These are phyloP conservation scores for Linum usitatissimum DNA, from an alignment of 345 rosid species.

Conservation along the genomic window DNA sequence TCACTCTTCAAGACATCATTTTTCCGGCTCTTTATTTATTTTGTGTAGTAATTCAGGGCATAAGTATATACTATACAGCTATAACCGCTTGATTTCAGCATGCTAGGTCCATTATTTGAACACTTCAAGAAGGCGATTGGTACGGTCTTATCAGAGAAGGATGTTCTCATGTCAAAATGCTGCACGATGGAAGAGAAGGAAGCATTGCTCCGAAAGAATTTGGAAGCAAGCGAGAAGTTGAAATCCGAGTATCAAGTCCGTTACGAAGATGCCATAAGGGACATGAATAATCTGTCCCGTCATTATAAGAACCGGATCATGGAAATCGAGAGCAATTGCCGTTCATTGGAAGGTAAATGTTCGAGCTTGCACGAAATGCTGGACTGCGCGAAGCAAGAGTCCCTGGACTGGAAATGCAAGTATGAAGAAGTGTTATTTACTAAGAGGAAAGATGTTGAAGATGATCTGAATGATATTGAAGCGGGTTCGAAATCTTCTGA, in stretches of 20 bases:
- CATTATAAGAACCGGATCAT: not conserved
- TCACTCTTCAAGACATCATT: not conserved
- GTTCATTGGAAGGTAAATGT: not conserved
- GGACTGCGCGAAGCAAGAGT: not conserved
- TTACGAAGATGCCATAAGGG: not conserved
- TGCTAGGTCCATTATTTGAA: not conserved
- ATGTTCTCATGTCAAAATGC: not conserved
- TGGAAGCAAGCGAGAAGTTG: not conserved
- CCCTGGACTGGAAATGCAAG: conserved; percentile 4
- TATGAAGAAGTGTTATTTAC: conserved; percentile 24
- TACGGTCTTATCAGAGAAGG: not conserved
- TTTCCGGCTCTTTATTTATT: not conserved
- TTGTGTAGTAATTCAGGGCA: not conserved
- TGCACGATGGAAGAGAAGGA: not conserved
- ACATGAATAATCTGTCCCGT: not conserved
- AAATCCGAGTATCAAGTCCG: not conserved
- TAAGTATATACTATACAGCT: not conserved
- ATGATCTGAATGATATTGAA: not conserved
- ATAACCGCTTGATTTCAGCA: not conserved
- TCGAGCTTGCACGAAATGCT: not conserved
- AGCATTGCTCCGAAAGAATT: not conserved
- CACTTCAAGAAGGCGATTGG: not conserved
- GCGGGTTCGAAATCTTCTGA: conserved; percentile 11
- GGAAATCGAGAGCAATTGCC: not conserved
- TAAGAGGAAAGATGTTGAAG: conserved; percentile 12